These are phyloP conservation scores for Ceratopteris richardii DNA, from an alignment of 75 land plant genomes.

Conservation along the genomic window DNA sequence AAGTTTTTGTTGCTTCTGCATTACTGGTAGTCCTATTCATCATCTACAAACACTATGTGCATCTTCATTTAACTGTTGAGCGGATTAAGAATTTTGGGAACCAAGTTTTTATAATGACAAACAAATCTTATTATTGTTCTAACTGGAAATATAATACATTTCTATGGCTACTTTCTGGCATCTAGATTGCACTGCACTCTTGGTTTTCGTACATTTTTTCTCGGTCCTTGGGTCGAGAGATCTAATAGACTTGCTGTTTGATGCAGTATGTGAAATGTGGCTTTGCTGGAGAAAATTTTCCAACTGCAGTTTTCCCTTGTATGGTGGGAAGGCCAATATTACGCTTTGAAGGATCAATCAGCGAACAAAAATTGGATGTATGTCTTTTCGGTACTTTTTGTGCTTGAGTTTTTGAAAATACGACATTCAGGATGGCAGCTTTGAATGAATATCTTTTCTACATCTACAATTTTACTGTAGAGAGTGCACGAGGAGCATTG, in stretches of 20 bases:
- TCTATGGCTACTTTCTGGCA: background rate
- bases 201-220: background rate
- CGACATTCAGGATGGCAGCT: too few relatives aligned
- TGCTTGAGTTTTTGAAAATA: background rate
- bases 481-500: too few relatives aligned
- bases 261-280: slow-evolving; percentile 99
- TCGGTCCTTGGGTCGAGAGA: background rate
- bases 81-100: too few relatives aligned
- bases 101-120: background rate
- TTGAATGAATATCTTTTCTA: too few relatives aligned
- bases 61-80: too few relatives aligned
- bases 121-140: background rate
- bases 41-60: too few relatives aligned
- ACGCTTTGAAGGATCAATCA: slow-evolving; percentile 78
- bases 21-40: too few relatives aligned
- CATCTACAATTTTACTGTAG: too few relatives aligned
- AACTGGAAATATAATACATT: background rate
- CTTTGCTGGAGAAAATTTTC: slow-evolving; percentile 98
- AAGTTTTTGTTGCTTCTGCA: too few relatives aligned
- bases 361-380: slow-evolving; percentile 77
- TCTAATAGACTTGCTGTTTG: slow-evolving; percentile 3
- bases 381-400: background rate
- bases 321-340: slow-evolving; percentile 90
- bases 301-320: slow-evolving; percentile 95
- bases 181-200: background rate